These are phyloP conservation scores for Azolla pinnata DNA, from an alignment of 75 land plant species.

Conservation along the genomic window DNA sequence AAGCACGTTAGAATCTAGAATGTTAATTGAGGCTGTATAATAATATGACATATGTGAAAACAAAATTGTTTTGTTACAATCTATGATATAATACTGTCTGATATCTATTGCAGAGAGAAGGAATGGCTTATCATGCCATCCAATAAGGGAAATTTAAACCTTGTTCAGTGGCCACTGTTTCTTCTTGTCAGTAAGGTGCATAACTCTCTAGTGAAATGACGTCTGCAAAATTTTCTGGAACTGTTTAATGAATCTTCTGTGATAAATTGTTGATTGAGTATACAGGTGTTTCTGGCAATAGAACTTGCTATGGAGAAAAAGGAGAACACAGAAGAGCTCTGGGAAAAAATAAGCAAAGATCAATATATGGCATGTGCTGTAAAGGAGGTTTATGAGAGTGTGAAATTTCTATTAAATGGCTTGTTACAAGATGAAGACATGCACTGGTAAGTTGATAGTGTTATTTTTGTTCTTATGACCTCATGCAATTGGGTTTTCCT, in stretches of 20 bases:
- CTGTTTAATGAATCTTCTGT: not conserved
- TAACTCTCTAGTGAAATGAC: not conserved
- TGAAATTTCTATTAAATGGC: not conserved
- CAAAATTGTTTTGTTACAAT: too few relatives aligned
- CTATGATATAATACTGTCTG: too few relatives aligned
- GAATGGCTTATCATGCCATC: slow-evolving; percentile 63
- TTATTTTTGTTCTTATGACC: slow-evolving; percentile 1
- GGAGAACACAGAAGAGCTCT: slow-evolving; percentile 61
- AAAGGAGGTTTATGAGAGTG: slow-evolving; percentile 45
- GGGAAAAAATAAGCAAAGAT: slow-evolving; percentile 71
- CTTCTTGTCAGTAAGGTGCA: slow-evolving; percentile 85
- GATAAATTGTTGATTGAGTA: not conserved
- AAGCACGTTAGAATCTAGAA: too few relatives aligned
- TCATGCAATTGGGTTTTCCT: too few relatives aligned
- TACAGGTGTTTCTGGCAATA: slow-evolving; percentile 64
- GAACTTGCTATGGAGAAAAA: slow-evolving; percentile 65
- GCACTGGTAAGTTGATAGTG: not conserved
- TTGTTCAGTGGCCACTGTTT: slow-evolving; percentile 96
- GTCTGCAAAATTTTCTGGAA: not conserved
- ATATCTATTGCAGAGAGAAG: slow-evolving; percentile 61
- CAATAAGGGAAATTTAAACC: slow-evolving; percentile 40
- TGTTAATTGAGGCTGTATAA: too few relatives aligned
- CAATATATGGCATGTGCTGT: slow-evolving; percentile 87
- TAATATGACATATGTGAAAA: too few relatives aligned
- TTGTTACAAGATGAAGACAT: not conserved